Base-by-base conservation (phyloP, 2,329 filamentous ascomycete genomes). In the Colletotrichum tropicicola region DNA sequence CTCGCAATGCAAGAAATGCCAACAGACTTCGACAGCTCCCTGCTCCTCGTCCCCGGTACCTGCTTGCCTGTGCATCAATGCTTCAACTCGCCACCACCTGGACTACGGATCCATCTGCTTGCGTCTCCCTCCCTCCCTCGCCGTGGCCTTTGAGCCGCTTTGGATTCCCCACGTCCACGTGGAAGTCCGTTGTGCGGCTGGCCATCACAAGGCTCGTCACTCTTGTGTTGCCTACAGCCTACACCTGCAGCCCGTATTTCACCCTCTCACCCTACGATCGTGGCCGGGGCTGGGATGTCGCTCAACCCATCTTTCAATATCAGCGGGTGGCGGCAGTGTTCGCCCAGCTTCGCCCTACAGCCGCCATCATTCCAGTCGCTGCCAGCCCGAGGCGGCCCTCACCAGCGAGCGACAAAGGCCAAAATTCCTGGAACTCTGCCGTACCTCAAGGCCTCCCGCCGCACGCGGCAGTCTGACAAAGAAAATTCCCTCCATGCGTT, bases 91-190 rank as follows among this genome's bases (percentile, higher is more conserved):
- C 61, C 57, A 44, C 43, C 35, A 32, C 7, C 48, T 41, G 17
- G 23, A 61, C 27, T 44, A 51, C 61, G 15, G 44, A 35, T 21
- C 43, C 43, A 49, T 61, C 57, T 49, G 55, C 30, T 53, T 41
- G 55, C 41, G 15, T 39, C 54, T 48, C 25, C 17, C 28, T 17
- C 25, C 27, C 10, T 47, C 25, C 28, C 25, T 21, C 21, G n/a
- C 5, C 48, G 39, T 39, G 44, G 28, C 12, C 23, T 6, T 17
- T 51, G 35, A 61, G 44, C 57, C 57, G 30, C 51, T 39, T 45
- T 27, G 49, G 21, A 27, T 19, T 56, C 32, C 44, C 49, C 47
- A 59, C 23, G 25, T 49, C 55, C 61, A 65, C 49, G 43, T 61
- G 48, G 48, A 25, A 9, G 10, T 49, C 19, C 35, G 32, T 54